Base-by-base conservation (phyloP, 2,329 filamentous ascomycete genomes). In the Teratosphaeria epicoccoides region DNA sequence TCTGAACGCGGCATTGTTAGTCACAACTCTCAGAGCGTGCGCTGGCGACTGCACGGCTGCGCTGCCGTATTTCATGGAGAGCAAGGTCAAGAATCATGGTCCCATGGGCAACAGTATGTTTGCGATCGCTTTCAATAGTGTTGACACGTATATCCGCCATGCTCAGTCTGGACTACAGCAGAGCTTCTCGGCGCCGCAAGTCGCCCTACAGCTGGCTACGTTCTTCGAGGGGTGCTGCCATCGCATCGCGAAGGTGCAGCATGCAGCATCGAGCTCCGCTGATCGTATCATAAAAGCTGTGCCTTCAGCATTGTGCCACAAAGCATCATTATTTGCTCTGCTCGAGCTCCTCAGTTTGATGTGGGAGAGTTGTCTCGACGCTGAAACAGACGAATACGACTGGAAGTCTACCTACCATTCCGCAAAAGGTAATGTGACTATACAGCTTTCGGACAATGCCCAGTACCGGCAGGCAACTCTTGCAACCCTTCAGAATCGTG, bases 401-500 rank as follows among this genome's bases (percentile, higher is more conserved):
- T 94, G 89, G 71, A 83, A 84, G 55, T 87, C 89, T 3, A 83
- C 80, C 2, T 94, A 95, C 66, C 82, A 77, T 3, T 97, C 90
- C 1, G 71, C 77, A 1, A 81, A 86, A 56, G 88, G 86, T 11
- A 81, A 85, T 43, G 87, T 98, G 22, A 83, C 82, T 0, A 80
- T 98, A 22, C 85, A 95, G 63, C 76, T 98, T n/a, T 95, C 93
- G 1, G 93, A 99, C 67, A 88, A 96, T 67, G 95, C 94, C 63
- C 76, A 78, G 2, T 85, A 93, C 65, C 82, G 94, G 49, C 84
- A 84, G 58, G 79, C 77, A 52, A 98, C 93, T 0, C 73, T 98
- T 47, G 83, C 88, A 54, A 79, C 77, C 20, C 79, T 98, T 25
- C 82, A 94, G 65, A 82, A 80, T 55, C 83, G 81, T 59, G 89